These are phyloP conservation scores for Cucumis melo DNA, from an alignment of 306 rosid genomes.

Conservation along the genomic window DNA sequence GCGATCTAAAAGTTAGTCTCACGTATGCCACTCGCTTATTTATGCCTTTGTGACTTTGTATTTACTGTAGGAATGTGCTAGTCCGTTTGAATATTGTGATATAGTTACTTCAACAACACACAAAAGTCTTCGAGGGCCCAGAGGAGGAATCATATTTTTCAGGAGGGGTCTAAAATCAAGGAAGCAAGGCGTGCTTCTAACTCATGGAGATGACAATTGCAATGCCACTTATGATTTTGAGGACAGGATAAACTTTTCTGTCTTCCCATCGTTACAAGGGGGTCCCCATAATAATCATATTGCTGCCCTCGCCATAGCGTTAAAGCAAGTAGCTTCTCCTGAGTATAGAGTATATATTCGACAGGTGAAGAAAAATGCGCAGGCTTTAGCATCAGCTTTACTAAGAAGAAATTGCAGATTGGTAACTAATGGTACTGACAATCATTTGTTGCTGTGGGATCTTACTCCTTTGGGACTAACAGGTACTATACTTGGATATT, in stretches of 20 bases:
- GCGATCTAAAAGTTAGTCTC: neutral
- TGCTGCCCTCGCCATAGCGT: conserved; percentile 79
- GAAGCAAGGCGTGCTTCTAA: conserved; percentile 37
- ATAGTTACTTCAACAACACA: conserved; percentile 75
- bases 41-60: neutral
- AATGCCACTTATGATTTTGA: conserved; percentile 41
- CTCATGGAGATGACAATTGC: conserved; percentile 30
- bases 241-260: conserved; percentile 73
- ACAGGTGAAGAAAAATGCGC: conserved; percentile 78
- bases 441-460: conserved; percentile 87
- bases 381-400: conserved; percentile 63
- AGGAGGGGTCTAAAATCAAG: conserved; percentile 48
- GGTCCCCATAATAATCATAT: conserved; percentile 82
- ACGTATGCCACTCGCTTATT: neutral
- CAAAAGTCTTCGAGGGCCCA: conserved; percentile 84
- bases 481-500: conserved; percentile 31
- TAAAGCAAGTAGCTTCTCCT: conserved; percentile 68
- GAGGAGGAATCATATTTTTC: conserved; percentile 77
- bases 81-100: conserved; percentile 73
- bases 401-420: conserved; percentile 68
- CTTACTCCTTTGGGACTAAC: conserved; percentile 55
- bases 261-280: conserved; percentile 74
- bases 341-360: conserved; percentile 65
- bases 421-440: conserved; percentile 82
- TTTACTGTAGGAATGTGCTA: conserved; percentile 40